Evolutionary conservation across 2,329 filamentous ascomycete species (phyloP), one percentile per base, ranked within the genome.

Genomic region (Fusarium decemcellulare): DNA sequence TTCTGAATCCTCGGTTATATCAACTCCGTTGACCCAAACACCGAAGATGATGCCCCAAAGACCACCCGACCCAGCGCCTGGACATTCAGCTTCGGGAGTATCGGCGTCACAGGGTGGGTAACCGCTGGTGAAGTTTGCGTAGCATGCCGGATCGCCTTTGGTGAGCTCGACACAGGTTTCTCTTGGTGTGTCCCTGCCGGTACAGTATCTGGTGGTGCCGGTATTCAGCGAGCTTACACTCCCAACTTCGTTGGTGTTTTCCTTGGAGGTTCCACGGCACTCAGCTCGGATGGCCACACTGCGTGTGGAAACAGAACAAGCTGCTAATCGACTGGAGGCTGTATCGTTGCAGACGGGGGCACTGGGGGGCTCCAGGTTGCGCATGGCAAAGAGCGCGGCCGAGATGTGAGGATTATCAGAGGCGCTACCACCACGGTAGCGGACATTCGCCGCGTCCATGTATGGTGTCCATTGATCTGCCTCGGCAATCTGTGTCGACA

Each of bases 41-140:
- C 66, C 66, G 16, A 61, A 59, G 15, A 69, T 53, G 9, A 39
- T n/a, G 6, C 34, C 60, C 60, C 60, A 69, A 7, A 27, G 34
- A 10, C 63, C 53, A 9, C 60, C 23, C 12, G 32, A 9, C 12
- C 32, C 32, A 9, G 32, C 32, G 32, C 32, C 32, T 34, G 32
- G 32, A 12, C 32, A 34, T 34, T 34, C 32, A 34, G 32, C 5
- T 12, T 34, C 32, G 7, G 32, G 32, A 3, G 32, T 34, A 23
- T 6, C 34, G 12, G 47, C 56, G 7, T 7, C 43, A 43, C 61
- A 65, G 16, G 59, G 32, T 11, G 62, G 51, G 23, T 18, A 43
- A n/a, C 62, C 59, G 29, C 36, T 47, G 2, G 30, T 23, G 15
- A 69, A 67, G 18, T 46, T 36, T 18, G 55, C 60, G 43, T 62